phyloP scores from a whole-genome alignment of 2,329 filamentous ascomycete species.

The Monosporascus sp. region DNA sequence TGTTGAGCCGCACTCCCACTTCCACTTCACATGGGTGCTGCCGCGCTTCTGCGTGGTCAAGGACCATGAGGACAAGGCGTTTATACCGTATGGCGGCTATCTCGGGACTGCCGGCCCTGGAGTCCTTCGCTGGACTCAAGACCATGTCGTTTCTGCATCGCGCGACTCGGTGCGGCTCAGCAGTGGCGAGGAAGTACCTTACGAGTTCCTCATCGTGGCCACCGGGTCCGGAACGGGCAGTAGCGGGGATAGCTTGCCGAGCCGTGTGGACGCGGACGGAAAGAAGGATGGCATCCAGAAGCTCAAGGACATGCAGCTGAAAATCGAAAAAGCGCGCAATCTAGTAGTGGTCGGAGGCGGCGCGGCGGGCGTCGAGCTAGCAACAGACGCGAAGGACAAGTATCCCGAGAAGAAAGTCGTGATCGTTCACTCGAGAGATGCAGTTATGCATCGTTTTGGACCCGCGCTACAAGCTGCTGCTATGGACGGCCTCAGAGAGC shows the following conservation, averaged over 20 bases:
- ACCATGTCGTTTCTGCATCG: slow-evolving; percentile 33
- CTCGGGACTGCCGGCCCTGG: slow-evolving; percentile 30
- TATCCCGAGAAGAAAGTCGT: slow-evolving; percentile 52
- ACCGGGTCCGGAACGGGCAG: slow-evolving; percentile 39
- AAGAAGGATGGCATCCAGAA: slow-evolving; percentile 37
- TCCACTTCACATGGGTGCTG: slow-evolving; percentile 56
- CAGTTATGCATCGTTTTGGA: slow-evolving; percentile 48
- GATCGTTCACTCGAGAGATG: slow-evolving; percentile 51
- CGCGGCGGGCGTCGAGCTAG: slow-evolving; percentile 57
- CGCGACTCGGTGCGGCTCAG: slow-evolving; percentile 34
- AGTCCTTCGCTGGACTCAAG: slow-evolving; percentile 34
- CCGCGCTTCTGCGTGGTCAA: slow-evolving; percentile 52
- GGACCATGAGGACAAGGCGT: slow-evolving; percentile 53
- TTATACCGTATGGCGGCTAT: slow-evolving; percentile 51
- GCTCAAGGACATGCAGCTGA: slow-evolving; percentile 40
- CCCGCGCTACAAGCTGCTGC: slow-evolving; percentile 34
- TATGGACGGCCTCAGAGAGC: slow-evolving; percentile 34
- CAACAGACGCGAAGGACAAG: slow-evolving; percentile 50
- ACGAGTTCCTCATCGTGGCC: slow-evolving; percentile 51
- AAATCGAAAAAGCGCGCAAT: slow-evolving; percentile 35
- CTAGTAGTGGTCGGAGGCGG: slow-evolving; percentile 53
- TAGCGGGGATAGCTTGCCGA: slow-evolving; percentile 34
- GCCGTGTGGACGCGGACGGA: slow-evolving; percentile 37
- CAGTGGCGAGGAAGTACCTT: slow-evolving; percentile 40
- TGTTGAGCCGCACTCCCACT: slow-evolving; percentile 55